Base-by-base conservation (phyloP, 768 basidiomycete species). In the Saitozyma sp. region DNA sequence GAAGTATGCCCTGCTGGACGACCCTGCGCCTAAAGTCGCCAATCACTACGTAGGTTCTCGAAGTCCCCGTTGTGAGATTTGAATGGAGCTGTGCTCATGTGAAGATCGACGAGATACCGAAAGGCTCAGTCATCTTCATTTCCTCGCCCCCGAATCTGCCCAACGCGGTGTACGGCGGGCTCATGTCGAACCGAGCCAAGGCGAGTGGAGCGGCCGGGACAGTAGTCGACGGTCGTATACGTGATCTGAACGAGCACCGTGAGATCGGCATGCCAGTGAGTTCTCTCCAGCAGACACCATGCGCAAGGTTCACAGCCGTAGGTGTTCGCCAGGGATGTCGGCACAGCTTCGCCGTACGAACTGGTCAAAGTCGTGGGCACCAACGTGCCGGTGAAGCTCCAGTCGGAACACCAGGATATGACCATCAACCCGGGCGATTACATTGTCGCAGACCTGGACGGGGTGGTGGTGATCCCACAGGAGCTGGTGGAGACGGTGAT, bases 381-480 rank as follows among this genome's bases (percentile, higher is more conserved):
- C 48, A 43, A 58, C 37, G 39, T 39, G 14, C 49, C 46, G 9
- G 20, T 58, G 37, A n/a, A 37, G 14, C 13, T 58, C 13, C 11
- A 17, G 8, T 40, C 20, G 9, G 17, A 14, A 7, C 10, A 53
- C 14, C 56, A 52, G 1, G 63, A 84, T 0, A 82, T 86, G 9
- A 83, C 69, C 5, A 83, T 94, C 7, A 72, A 84, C 17, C 88
- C 92, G 1, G 89, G 87, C 2, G 92, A 94, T 75, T 85, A 87
- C 84, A 84, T 94, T 53, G 76, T 92, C n/a, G 92, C 87, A 17
- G 93, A 96, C 76, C 84, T 86, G 59, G 89, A 95, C 74, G 93
- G 93, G 1, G 91, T 95, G 0, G 90, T 96, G 4, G 90, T 87
- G 70, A 84, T 94, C 37, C 87, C 90, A 1, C 79, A 75, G 41